These are phyloP conservation scores for Tilletia setariae DNA, from an alignment of 1,284 basidiomycete genomes.

Conservation along the genomic window DNA sequence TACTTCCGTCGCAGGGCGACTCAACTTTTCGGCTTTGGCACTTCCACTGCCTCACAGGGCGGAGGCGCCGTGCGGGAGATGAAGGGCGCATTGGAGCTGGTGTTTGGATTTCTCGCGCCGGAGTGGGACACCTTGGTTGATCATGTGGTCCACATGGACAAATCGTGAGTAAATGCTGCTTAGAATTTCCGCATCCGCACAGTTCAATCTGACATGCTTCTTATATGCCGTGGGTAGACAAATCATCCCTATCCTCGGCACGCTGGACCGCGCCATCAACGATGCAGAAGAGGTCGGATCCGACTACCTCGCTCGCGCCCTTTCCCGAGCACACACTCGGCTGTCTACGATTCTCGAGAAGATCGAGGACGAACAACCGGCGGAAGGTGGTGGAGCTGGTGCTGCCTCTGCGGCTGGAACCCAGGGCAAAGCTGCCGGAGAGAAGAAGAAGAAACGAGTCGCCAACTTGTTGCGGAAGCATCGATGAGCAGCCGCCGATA, in stretches of 20 bases:
- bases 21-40: constrained; percentile 31
- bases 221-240: constrained; percentile 63
- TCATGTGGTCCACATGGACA: constrained; percentile 70
- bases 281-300: constrained; percentile 77
- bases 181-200: not conserved
- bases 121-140: constrained; percentile 85
- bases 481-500: not conserved
- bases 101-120: constrained; percentile 84
- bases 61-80: constrained; percentile 40
- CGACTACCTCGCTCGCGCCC: constrained; percentile 68
- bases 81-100: constrained; percentile 74
- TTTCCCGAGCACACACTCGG: constrained; percentile 73
- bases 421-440: not conserved
- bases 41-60: not conserved
- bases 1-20: constrained; percentile 89
- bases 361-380: constrained; percentile 63
- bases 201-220: not conserved
- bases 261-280: constrained; percentile 72
- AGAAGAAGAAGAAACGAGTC: constrained; percentile 13
- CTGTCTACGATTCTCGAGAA: constrained; percentile 32
- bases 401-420: constrained; percentile 28
- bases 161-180: constrained; percentile 65
- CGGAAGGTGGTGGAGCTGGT: not conserved
- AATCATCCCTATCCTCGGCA: constrained; percentile 76
- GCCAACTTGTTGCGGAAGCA: constrained; percentile 11